These are phyloP conservation scores for Albugo laibachii DNA, from an alignment of 352 stramenopile species.

Conservation along the genomic window DNA sequence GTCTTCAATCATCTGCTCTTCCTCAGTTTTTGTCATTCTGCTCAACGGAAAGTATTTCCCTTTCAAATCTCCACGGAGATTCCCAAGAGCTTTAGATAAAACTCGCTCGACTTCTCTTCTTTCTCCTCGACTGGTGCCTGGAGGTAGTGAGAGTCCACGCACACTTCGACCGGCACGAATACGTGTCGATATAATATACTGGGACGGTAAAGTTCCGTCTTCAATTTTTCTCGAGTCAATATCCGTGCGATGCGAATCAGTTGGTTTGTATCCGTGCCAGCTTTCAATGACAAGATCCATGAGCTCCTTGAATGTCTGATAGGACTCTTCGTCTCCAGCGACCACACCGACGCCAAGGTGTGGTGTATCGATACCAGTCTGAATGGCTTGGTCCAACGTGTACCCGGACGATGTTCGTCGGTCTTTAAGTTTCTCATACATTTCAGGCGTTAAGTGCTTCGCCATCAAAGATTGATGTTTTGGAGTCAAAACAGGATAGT, in stretches of 20 bases:
- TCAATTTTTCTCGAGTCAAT: constrained; percentile 43
- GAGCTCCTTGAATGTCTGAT: constrained; percentile 53
- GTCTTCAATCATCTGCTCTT: constrained; percentile 72
- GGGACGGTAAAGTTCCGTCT: constrained; percentile 31
- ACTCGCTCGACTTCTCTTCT: constrained; percentile 46
- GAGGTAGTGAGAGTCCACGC: constrained; percentile 54
- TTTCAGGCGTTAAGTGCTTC: constrained; percentile 50
- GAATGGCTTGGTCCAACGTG: constrained; percentile 68
- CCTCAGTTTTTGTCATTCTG: constrained; percentile 67
- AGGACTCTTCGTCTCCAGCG: constrained; percentile 70
- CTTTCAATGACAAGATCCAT: constrained; percentile 65
- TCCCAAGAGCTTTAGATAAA: constrained; percentile 43
- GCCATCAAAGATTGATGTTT: constrained; percentile 57
- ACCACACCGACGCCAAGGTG: constrained; percentile 54
- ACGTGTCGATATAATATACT: constrained; percentile 78
- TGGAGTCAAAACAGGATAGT: constrained; percentile 59
- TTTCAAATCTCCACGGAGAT: constrained; percentile 39
- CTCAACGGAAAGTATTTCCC: constrained; percentile 67
- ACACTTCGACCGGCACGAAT: constrained; percentile 76
- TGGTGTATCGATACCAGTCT: constrained; percentile 44
- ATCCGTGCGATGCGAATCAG: constrained; percentile 45
- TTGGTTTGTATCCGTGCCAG: constrained; percentile 51
- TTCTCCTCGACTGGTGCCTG: constrained; percentile 47
- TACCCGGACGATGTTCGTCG: constrained; percentile 42
- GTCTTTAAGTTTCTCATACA: constrained; percentile 51